Percentiles rank a stretch among this genome's conserved stretches.
Conservation (phyloP, 192 early-diverging fungal genomes). For the Backusella australiensis region DNA sequence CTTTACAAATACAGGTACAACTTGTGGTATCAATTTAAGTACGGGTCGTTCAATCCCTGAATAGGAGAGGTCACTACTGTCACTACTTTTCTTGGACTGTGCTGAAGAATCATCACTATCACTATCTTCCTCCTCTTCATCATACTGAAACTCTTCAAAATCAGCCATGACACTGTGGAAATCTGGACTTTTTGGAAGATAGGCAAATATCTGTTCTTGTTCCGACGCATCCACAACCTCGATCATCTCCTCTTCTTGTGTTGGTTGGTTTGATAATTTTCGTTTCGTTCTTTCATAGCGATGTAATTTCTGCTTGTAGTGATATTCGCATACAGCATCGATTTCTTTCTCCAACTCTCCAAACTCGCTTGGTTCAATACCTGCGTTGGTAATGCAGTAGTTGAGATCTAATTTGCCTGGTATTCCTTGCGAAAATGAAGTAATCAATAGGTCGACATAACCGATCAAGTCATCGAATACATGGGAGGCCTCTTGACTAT, state of each 20-base stretch:
- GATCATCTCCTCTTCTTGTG: not conserved
- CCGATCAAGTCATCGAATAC: slow-evolving; percentile 47
- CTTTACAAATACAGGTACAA: slow-evolving; percentile 10
- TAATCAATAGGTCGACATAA: slow-evolving; percentile 44
- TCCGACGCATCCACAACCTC: not conserved
- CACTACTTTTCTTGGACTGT: slow-evolving; percentile 2
- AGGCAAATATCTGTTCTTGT: not conserved
- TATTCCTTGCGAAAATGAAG: not conserved
- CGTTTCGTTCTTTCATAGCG: not conserved
- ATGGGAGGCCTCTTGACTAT: slow-evolving; percentile 41
- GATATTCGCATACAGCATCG: not conserved
- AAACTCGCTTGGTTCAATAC: not conserved
- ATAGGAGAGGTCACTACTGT: slow-evolving; percentile 5
- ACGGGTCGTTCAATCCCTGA: not conserved
- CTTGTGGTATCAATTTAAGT: slow-evolving; percentile 7
- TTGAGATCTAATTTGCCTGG: not conserved
- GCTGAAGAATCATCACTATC: not conserved
- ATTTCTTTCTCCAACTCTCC: not conserved
- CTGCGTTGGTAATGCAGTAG: not conserved
- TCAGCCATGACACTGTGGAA: not conserved
- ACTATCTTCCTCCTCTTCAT: not conserved
- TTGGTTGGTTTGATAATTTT: slow-evolving; percentile 3
- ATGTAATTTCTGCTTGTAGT: not conserved
- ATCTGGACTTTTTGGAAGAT: not conserved
- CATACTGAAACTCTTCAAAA: slow-evolving; percentile 1